These are phyloP conservation scores for Naganishia albida DNA, from an alignment of 1,284 basidiomycete genomes.

Conservation along the genomic window DNA sequence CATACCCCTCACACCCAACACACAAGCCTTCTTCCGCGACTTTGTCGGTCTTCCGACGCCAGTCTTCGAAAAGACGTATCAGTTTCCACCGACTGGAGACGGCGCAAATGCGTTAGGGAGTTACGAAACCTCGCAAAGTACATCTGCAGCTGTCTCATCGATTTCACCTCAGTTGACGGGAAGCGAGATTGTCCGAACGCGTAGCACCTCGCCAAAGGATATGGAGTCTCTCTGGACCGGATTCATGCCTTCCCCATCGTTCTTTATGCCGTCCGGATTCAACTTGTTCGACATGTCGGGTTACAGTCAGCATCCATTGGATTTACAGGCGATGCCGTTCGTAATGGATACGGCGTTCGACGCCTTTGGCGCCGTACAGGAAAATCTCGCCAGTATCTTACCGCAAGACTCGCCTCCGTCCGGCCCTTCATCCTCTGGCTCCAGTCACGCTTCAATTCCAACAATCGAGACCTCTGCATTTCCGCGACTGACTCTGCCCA, in stretches of 20 bases:
- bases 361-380: too few relatives aligned
- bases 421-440: too few relatives aligned
- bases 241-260: not conserved
- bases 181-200: not conserved
- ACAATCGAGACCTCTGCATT: too few relatives aligned
- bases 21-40: constrained; percentile 15
- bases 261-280: constrained; percentile 17
- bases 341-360: too few relatives aligned
- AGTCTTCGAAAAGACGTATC: constrained; percentile 10
- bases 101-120: too few relatives aligned
- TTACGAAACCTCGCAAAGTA: not conserved
- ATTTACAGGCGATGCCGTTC: not conserved
- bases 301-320: not conserved
- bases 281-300: constrained; percentile 8
- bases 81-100: not conserved
- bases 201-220: not conserved
- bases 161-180: not conserved
- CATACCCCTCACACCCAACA: constrained; percentile 6
- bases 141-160: not conserved
- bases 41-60: constrained; percentile 24
- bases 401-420: too few relatives aligned
- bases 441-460: too few relatives aligned
- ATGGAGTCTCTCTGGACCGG: not conserved
- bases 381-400: too few relatives aligned
- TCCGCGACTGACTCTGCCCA: too few relatives aligned